phyloP scores from a whole-genome alignment of 148 eudicot species.

The Chenopodium quinoa region DNA sequence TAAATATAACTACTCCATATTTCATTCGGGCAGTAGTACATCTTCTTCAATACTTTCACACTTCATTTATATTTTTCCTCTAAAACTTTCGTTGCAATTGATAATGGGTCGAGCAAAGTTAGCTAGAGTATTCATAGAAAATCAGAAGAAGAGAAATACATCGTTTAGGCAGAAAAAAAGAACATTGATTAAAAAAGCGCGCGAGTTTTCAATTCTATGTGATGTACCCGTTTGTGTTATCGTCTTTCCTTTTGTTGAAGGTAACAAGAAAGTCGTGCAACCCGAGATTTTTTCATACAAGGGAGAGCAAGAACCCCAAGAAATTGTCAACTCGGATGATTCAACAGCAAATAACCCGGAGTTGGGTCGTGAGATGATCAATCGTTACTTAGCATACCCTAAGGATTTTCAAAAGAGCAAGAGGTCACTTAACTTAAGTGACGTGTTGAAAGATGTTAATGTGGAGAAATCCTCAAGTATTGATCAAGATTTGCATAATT shows the following conservation, averaged over 20 bases:
- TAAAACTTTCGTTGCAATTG: too few species aligned
- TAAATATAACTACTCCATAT: too few species aligned
- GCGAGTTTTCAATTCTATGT: slow-evolving; percentile 31
- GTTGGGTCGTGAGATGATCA: neutral
- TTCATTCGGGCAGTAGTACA: too few species aligned
- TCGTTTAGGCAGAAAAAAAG: slow-evolving; percentile 10
- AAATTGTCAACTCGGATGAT: neutral
- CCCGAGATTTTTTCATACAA: slow-evolving; percentile 20
- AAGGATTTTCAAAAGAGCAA: slow-evolving; percentile 13
- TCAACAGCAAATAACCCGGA: slow-evolving; percentile 6
- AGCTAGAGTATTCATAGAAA: slow-evolving; percentile 24
- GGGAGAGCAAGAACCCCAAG: neutral
- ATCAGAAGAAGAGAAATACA: slow-evolving; percentile 15
- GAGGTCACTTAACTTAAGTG: slow-evolving; percentile 13
- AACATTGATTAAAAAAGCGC: slow-evolving; percentile 30
- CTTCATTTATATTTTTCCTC: too few species aligned
- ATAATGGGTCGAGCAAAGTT: slow-evolving; percentile 31
- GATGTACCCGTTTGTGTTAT: slow-evolving; percentile 28
- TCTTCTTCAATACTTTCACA: too few species aligned
- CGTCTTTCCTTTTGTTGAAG: slow-evolving; percentile 25
- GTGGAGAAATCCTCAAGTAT: neutral
- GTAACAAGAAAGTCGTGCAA: neutral
- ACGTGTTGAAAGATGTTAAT: slow-evolving; percentile 4
- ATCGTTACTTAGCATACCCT: neutral
- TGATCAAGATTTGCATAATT: neutral